Conservation (phyloP, 1,284 basidiomycete genomes). For the Trichosporon sp. region DNA sequence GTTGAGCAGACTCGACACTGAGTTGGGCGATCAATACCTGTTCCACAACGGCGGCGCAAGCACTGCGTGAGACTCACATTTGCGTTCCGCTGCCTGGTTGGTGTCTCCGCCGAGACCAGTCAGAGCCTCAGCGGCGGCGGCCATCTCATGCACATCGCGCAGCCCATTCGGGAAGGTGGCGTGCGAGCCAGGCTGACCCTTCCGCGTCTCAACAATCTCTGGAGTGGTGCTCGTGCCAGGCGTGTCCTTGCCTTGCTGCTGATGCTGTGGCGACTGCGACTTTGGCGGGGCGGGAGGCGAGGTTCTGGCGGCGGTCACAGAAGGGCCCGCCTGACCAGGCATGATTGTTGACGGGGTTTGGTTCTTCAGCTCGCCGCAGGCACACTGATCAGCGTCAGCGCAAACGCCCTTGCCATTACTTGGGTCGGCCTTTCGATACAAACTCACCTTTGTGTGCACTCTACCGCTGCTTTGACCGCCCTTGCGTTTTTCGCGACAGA, state of each 20-base stretch:
- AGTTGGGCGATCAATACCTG: slow-evolving; percentile 11
- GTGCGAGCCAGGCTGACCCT: slow-evolving; percentile 38
- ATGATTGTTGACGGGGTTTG: slow-evolving; percentile 13
- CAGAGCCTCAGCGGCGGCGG: slow-evolving; percentile 43
- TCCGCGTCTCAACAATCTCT: slow-evolving; percentile 29
- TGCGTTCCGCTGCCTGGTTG: slow-evolving; percentile 29
- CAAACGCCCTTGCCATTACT: not conserved
- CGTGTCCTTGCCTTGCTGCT: not conserved
- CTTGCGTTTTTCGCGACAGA: slow-evolving; percentile 69
- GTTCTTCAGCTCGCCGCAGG: slow-evolving; percentile 33
- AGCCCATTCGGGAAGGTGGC: slow-evolving; percentile 48
- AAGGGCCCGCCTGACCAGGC: not conserved
- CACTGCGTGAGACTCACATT: slow-evolving; percentile 17
- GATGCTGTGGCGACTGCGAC: not conserved
- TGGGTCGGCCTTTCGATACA: not conserved
- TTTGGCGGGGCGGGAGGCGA: not conserved
- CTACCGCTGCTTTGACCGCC: slow-evolving; percentile 37
- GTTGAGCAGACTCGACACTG: slow-evolving; percentile 39
- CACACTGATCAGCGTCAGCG: slow-evolving; percentile 29
- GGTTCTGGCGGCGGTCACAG: slow-evolving; percentile 48
- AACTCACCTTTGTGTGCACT: slow-evolving; percentile 42
- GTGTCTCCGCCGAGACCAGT: slow-evolving; percentile 26
- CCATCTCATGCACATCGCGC: slow-evolving; percentile 47
- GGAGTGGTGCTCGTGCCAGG: not conserved
- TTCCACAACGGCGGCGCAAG: slow-evolving; percentile 51